A percentile compares a stretch with the other conserved stretches of the same genome.
These are phyloP conservation scores for Oenanthe javanica DNA, from an alignment of 140 eudicot genomes.

Conservation along the genomic window DNA sequence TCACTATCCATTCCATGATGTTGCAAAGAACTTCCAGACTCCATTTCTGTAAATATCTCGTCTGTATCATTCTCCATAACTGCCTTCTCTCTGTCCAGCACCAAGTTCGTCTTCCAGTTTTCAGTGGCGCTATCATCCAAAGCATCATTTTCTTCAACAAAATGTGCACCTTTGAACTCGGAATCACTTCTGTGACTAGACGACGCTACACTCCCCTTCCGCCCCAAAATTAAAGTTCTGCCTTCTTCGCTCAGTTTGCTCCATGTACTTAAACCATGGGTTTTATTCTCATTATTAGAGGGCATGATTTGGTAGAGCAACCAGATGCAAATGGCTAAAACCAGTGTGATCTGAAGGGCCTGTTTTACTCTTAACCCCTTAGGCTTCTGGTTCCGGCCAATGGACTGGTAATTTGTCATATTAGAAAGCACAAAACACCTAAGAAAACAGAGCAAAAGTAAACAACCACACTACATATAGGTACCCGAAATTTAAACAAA, in stretches of 20 bases:
- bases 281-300: background rate
- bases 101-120: background rate
- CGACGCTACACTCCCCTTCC: constrained; percentile 18
- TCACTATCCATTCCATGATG: background rate
- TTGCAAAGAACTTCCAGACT: background rate
- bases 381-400: constrained; percentile 7
- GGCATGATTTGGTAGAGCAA: constrained; percentile 28
- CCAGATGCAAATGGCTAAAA: constrained; percentile 31
- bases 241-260: constrained; percentile 9
- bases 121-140: background rate
- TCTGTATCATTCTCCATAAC: constrained; percentile 2
- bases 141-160: background rate
- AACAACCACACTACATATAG: background rate
- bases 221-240: constrained; percentile 16
- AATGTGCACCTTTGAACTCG: background rate
- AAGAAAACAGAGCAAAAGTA: background rate
- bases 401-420: constrained; percentile 11
- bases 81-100: constrained; percentile 1
- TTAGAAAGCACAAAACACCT: background rate
- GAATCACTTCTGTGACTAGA: constrained; percentile 2
- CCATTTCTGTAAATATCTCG: background rate
- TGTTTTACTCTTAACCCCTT: constrained; percentile 12
- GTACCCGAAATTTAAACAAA: background rate
- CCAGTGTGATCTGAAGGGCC: constrained; percentile 13
- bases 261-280: background rate